These are phyloP conservation scores for Knoxia roxburghii DNA, from an alignment of 257 asterid species.

Conservation along the genomic window DNA sequence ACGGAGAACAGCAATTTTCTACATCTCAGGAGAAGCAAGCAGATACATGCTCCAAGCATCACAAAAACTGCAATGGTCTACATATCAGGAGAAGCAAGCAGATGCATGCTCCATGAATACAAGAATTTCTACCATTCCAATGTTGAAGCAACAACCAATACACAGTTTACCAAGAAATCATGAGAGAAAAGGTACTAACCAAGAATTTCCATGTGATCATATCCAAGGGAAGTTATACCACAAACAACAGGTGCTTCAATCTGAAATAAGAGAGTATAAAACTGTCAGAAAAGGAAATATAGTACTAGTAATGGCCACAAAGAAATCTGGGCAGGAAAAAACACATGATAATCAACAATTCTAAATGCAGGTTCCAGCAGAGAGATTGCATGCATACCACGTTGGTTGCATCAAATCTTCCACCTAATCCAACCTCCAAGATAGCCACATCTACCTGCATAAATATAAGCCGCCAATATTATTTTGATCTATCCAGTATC, in stretches of 20 bases:
- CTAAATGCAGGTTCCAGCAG: constrained; percentile 4
- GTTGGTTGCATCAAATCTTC: constrained; percentile 91
- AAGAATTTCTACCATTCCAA: neutral
- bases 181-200: constrained; percentile 71
- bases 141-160: neutral
- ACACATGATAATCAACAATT: constrained; percentile 12
- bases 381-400: constrained; percentile 56
- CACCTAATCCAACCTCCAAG: constrained; percentile 97
- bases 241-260: constrained; percentile 76
- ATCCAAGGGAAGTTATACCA: constrained; percentile 87
- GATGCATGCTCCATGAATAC: neutral
- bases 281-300: constrained; percentile 8
- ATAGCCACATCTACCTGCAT: constrained; percentile 92
- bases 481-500: neutral
- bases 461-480: constrained; percentile 12
- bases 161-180: constrained; percentile 25
- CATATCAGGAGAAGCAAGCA: neutral
- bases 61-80: neutral
- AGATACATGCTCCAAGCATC: no score
- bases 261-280: constrained; percentile 35
- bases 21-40: no score
- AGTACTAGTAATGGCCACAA: constrained; percentile 3
- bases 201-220: constrained; percentile 97
- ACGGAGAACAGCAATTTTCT: no score
- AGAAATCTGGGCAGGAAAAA: constrained; percentile 6